Evolutionary conservation across 805 yeast species (phyloP), one percentile per base, ranked within the genome.

Genomic region (Ogataea pilisensis): DNA sequence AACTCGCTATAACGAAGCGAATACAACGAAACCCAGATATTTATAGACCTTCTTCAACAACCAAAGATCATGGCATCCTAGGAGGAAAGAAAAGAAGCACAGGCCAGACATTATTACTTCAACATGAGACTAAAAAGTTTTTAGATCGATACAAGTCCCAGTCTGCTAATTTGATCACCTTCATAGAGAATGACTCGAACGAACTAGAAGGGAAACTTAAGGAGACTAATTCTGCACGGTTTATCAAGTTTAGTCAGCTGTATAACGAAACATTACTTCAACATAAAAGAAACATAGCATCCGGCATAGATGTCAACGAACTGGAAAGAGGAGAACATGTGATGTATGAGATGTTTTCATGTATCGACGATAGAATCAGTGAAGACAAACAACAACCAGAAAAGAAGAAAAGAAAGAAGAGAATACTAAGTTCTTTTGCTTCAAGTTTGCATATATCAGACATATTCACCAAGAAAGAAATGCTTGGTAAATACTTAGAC

Each of bases 401-500:
- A 8, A 42, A 52, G 50, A 57, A 39, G 40, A 45, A 34, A 42
- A 44, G 60, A 46, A 54, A 66, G 37, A 65, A 60, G 49, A 51
- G 64, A 46, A 50, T 78, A 2, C 57, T 78, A 29, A 76, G 88
- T 42, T 61, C 67, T 14, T 73, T 67, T 36, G 78, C 82, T 0
- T 53, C 70, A 0, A 72, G 71, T 39, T 39, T 85, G 11, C 66
- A 68, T 17, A 46, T 85, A 3, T 73, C 76, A 14, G 38, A 53
- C 0, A 36, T 76, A 5, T 88, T 85, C 55, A 65, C 77, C 0
- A 70, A 73, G 4, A 77, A 72, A 24, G 96, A 89, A 56, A 60
- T 62, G 26, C 74, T 71, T 53, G 96, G 96, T 0, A 73, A 72
- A 45, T 76, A 59, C 47, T 48, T 89, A 16, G 91, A 87, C 45